These are phyloP conservation scores for Hyphopichia homilentoma DNA, from an alignment of 805 yeast species.

Conservation along the genomic window DNA sequence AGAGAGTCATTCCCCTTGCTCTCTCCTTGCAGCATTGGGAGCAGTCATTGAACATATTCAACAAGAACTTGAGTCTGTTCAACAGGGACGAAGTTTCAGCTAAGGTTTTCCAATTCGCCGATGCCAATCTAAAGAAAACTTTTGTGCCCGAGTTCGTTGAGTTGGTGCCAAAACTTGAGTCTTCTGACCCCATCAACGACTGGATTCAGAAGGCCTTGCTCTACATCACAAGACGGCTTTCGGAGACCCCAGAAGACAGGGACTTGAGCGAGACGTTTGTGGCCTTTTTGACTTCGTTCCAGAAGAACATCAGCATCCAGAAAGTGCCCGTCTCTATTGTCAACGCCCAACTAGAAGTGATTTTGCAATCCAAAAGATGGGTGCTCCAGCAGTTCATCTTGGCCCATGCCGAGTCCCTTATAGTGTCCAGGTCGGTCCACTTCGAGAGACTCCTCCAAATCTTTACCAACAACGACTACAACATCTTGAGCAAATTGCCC, in stretches of 20 bases:
- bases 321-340: conserved; percentile 41
- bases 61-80: conserved; percentile 14
- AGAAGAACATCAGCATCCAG: conserved; percentile 13
- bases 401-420: conserved; percentile 39
- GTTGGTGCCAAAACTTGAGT: conserved; percentile 21
- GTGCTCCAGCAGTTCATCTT: conserved; percentile 36
- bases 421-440: conserved; percentile 36
- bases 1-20: conserved; percentile 10
- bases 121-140: conserved; percentile 21
- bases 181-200: conserved; percentile 15
- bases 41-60: conserved; percentile 4
- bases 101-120: conserved; percentile 11
- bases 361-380: conserved; percentile 48
- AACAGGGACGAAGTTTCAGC: background rate
- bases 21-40: background rate
- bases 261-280: conserved; percentile 25
- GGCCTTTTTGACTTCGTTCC: conserved; percentile 21
- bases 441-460: conserved; percentile 59
- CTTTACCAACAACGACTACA: conserved; percentile 50
- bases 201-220: conserved; percentile 62
- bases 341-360: conserved; percentile 64
- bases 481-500: conserved; percentile 27
- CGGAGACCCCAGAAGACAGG: conserved; percentile 44
- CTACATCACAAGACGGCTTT: conserved; percentile 60
- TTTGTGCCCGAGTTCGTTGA: conserved; percentile 22